Percentiles rank a stretch among this genome's conserved stretches.
Evolutionary conservation across 2,329 filamentous ascomycete species (phyloP).

Genomic region (Penicillium sp.): DNA sequence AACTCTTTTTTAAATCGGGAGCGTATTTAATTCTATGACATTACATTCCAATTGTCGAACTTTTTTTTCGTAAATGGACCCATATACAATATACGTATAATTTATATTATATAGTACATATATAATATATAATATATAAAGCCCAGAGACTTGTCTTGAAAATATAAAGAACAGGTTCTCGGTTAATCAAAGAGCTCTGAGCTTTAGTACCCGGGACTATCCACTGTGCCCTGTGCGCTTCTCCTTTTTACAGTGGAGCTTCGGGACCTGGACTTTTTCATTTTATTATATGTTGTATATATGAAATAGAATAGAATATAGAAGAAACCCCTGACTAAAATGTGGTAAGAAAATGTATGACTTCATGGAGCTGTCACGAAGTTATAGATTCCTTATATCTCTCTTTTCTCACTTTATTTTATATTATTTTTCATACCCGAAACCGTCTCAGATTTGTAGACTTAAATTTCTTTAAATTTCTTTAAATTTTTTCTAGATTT

Average conservation of each 20-base stretch:
- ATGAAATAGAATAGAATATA: no score
- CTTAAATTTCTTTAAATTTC: no score
- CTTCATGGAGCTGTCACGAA: constrained; percentile 12
- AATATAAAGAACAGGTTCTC: background rate
- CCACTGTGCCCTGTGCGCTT: constrained; percentile 14
- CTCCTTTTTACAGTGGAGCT: constrained; percentile 9
- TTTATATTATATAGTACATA: no score
- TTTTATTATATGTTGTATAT: no score
- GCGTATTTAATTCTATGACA: background rate
- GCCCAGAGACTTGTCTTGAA: no score
- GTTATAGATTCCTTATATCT: no score
- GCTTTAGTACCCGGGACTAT: constrained; percentile 4
- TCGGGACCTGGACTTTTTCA: background rate
- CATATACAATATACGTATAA: no score
- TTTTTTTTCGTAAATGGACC: no score
- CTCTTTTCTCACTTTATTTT: background rate
- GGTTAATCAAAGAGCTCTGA: constrained; percentile 1
- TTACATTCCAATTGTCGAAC: no score
- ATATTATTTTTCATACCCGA: background rate
- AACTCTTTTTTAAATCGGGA: no score
- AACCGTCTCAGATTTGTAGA: background rate
- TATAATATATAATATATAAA: no score
- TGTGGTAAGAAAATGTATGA: constrained; percentile 9
- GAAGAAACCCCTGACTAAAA: background rate
- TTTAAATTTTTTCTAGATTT: background rate